Evolutionary conservation across 306 rosid species (phyloP), one percentile per base, ranked within the genome.

Genomic region (Calophaca sinica): DNA sequence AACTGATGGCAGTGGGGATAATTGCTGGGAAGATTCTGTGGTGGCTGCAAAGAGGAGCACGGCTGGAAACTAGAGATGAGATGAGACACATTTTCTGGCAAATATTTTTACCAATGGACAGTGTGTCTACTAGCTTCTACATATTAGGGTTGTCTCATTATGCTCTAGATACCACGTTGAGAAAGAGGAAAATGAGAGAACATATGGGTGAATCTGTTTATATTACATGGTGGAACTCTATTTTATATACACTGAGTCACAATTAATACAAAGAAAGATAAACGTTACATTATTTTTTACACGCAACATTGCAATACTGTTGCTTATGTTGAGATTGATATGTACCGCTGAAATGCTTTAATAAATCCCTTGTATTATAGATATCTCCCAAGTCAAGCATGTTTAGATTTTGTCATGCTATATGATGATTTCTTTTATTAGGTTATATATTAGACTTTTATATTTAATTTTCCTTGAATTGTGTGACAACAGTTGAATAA

Each of bases 401-500:
- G 6, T 45, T 49, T 42, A 68, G 57, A 42, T 42, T 76, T 4
- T 15, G 45, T 31, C 54, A 68, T 49, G 36, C 66, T 73, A 73
- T 66, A 55, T 29, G 10, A 48, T 80, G 46, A 31, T 81, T 60
- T 69, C 20, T 62, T 70, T 15, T 75, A 29, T 62, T 33, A 20
- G 14, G 32, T 68, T 49, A 20, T 60, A 60, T 50, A 68, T 39
- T 65, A 33, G 62, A 64, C 49, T 81, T 57, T 39, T 48, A 13
- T 62, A 33, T 39, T 64, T 81, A 33, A 28, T 60, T 71, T 79
- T 79, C 67, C 14, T 76, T 36, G 42, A 62, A 39, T 55, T 67
- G 52, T 79, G 60, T 82, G 76, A 51, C 80, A 51, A 68, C 88
- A 96, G 99, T 87, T 96, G 84, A 89, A 80, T 80, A 82, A 77